Evolutionary conservation across 257 asterid species (phyloP), one percentile per base, ranked within the genome.

Genomic region (Plectranthus barbatus): DNA sequence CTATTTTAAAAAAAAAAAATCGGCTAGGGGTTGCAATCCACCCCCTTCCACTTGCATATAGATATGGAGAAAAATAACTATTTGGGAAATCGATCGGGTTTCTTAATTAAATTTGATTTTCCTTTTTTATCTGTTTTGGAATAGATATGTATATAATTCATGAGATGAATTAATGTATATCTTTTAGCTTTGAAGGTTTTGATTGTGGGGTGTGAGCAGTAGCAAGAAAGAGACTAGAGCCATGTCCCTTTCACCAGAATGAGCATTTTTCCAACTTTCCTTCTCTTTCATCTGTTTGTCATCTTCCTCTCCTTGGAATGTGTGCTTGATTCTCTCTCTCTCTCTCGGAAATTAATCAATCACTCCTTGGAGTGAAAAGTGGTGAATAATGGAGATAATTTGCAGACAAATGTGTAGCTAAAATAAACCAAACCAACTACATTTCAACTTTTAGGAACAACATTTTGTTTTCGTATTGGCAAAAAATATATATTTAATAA

Each of bases 241-340:
- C 74, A 77, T 63, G 91, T 83, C 93, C 46, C 60, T 78, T 79
- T 86, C 94, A 83, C 80, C 84, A 84, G 83, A 86, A 78, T 67
- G 84, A 78, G 84, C 80, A 78, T 31, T 82, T 82, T 77, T 84
- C 93, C 72, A 81, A 79, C 87, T 74, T 72, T 73, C 80, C 72
- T 80, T 33, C 76, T 57, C 78, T 67, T 33, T 54, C 73, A 73
- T 83, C 82, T 78, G 45, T 66, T 88, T 86, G 90, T 88, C 92
- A 36, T 67, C 70, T 84, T 78, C 69, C 80, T 39, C 24, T 50
- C 73, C 77, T 81, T 62, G 95, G 72, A 68, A 72, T 56, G 71
- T 74, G 94, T 77, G 80, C 68, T 70, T 72, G 72, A 75, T 83
- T 60, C 83, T 76, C 69, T 57, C 66, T 45, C 55, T 50, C 39